phyloP scores from a whole-genome alignment of 2,329 filamentous ascomycete species.

The Pestalotiopsis sp. region DNA sequence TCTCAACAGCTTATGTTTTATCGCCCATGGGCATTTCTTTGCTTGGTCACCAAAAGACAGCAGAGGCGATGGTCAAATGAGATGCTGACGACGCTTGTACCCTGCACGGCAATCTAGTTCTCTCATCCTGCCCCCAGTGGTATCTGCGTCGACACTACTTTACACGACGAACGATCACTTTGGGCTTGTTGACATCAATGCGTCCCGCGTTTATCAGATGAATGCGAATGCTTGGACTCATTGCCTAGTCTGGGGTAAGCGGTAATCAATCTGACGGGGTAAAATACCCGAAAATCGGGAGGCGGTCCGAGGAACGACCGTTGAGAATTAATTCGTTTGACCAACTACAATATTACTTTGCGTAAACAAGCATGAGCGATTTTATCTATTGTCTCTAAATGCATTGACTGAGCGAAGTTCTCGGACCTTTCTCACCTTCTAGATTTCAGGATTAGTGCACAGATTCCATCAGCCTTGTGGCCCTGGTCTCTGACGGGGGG shows the following conservation, averaged over 20 bases:
- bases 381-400: neutral
- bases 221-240: no score
- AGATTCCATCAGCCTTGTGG: no score
- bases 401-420: neutral
- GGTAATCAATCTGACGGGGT: neutral
- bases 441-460: no score
- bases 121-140: neutral
- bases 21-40: neutral
- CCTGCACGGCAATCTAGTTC: neutral
- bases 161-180: no score
- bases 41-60: neutral
- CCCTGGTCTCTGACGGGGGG: no score
- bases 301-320: neutral
- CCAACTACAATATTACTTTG: neutral
- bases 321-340: neutral
- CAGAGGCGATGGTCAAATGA: neutral
- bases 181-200: no score
- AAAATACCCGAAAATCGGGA: neutral
- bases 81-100: neutral
- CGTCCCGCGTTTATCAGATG: no score
- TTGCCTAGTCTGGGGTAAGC: neutral
- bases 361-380: neutral
- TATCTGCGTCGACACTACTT: neutral
- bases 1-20: constrained; percentile 4
- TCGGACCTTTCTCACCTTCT: no score